Evolutionary conservation across 1,284 basidiomycete genomes (phyloP), one percentile per base, ranked within the genome.

Genomic region (Puccinia hordei): DNA sequence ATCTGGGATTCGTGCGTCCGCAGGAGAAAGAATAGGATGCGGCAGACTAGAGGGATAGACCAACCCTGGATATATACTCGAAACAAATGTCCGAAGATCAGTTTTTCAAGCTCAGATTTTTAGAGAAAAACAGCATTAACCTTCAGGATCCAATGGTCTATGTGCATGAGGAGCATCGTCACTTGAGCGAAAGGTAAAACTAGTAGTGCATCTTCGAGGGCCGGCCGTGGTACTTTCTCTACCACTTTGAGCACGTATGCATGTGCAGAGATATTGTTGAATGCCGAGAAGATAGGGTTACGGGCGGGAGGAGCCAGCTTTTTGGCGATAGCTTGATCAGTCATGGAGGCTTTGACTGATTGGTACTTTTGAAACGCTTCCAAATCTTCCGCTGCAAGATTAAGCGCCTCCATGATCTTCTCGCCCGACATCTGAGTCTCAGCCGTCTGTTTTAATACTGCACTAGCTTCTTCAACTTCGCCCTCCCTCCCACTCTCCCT

Each of bases 361-460:
- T 53, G 88, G 84, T 92, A 93, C 80, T 90, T 90, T 57, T 86
- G 86, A 81, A 90, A 87, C 12, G 88, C 86, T 30, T 88, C 88
- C 51, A 91, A 88, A 84, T 98, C 97, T 2, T 86, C 88, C 84
- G 97, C 94, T 13, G 94, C 93, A 68, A 98, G 88, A 82, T 95
- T 93, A 57, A 99, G 88, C 0, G 97, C 96, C 85, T 99, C 96
- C 86, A 98, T 92, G 85, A 99, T 93, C 78, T 91, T 91, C 86
- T 99, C 97, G 72, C 97, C 96, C 0, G 95, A 94, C 93, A 98
- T 98, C 79, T 99, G 89, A 1, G 95, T 98, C 86, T 98, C 95
- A 13, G 90, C 90, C 2, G 95, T 98, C 85, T 95, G 92, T 86
- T 98, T 98, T 68, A 90, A 89, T 6, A 98, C 95, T 0, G 89